phyloP scores from a whole-genome alignment of 2,329 filamentous ascomycete species.

The Monosporascus sp. region DNA sequence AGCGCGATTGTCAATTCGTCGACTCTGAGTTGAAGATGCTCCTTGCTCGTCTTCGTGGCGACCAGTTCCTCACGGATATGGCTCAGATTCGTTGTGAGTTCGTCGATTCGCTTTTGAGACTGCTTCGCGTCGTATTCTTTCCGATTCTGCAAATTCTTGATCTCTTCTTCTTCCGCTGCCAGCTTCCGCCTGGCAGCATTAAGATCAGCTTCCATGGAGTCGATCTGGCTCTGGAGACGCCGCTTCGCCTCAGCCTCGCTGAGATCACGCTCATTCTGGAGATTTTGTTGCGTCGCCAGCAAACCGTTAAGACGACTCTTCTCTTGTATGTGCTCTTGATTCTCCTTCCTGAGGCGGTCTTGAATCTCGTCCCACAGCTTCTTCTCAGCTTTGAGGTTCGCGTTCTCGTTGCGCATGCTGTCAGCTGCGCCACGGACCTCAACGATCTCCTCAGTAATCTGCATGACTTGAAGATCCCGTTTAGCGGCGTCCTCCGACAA shows the following conservation, averaged over 20 bases:
- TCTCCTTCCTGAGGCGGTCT: slow-evolving; percentile 80
- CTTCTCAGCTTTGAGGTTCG: slow-evolving; percentile 92
- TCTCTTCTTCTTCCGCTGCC: slow-evolving; percentile 75
- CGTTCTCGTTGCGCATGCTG: slow-evolving; percentile 82
- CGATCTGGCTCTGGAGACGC: slow-evolving; percentile 71
- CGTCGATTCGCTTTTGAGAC: slow-evolving; percentile 85
- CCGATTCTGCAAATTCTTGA: slow-evolving; percentile 73
- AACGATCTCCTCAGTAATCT: slow-evolving; percentile 87
- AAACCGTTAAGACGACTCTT: slow-evolving; percentile 77
- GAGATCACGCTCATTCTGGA: slow-evolving; percentile 88
- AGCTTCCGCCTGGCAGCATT: slow-evolving; percentile 75
- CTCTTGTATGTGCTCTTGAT: slow-evolving; percentile 78
- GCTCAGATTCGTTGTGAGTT: slow-evolving; percentile 74
- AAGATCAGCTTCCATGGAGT: slow-evolving; percentile 74
- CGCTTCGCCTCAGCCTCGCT: slow-evolving; percentile 76
- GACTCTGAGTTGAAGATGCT: slow-evolving; percentile 83
- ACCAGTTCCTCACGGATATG: slow-evolving; percentile 82
- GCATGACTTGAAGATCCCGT: slow-evolving; percentile 84
- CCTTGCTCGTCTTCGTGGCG: slow-evolving; percentile 77
- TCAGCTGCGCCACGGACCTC: slow-evolving; percentile 78
- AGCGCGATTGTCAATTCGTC: slow-evolving; percentile 86
- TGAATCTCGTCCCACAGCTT: slow-evolving; percentile 93
- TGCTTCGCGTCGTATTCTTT: slow-evolving; percentile 90
- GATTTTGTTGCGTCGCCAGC: slow-evolving; percentile 75
- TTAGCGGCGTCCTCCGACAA: slow-evolving; percentile 80